Evolutionary conservation across 2,329 filamentous ascomycete species (phyloP).

Genomic region (Hymenoscyphus occultus): DNA sequence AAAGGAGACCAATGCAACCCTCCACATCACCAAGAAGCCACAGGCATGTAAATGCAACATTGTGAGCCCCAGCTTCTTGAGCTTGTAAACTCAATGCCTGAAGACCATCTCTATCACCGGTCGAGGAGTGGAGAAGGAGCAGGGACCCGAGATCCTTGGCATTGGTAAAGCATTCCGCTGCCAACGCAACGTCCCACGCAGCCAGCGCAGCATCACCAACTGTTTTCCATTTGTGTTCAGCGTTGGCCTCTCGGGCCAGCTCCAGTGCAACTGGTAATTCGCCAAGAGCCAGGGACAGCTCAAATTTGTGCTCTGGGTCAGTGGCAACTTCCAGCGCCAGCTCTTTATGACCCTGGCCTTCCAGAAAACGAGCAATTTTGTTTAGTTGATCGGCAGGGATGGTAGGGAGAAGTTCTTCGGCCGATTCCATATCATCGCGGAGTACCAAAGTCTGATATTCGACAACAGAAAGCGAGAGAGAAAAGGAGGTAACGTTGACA

Average conservation of each 20-base stretch:
- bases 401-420: constrained; percentile 76
- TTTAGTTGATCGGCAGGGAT: constrained; percentile 94
- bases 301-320: constrained; percentile 94
- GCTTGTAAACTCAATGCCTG: constrained; percentile 71
- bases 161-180: constrained; percentile 88
- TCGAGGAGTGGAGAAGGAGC: constrained; percentile 83
- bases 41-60: constrained; percentile 85
- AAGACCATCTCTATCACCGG: constrained; percentile 73
- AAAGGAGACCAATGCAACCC: constrained; percentile 75
- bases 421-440: constrained; percentile 87
- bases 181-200: constrained; percentile 82
- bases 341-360: constrained; percentile 96
- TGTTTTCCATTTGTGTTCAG: constrained; percentile 97
- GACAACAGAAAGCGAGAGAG: constrained; percentile 84
- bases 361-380: constrained; percentile 95
- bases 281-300: constrained; percentile 78
- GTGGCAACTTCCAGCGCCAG: constrained; percentile 91
- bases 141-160: constrained; percentile 89
- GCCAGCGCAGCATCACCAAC: constrained; percentile 88
- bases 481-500: constrained; percentile 85
- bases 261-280: constrained; percentile 83
- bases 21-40: constrained; percentile 85
- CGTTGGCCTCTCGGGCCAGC: constrained; percentile 77
- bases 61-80: constrained; percentile 74
- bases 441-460: constrained; percentile 97